Conservation (phyloP, 2,329 filamentous ascomycete genomes). For the Remersonia thermophila region DNA sequence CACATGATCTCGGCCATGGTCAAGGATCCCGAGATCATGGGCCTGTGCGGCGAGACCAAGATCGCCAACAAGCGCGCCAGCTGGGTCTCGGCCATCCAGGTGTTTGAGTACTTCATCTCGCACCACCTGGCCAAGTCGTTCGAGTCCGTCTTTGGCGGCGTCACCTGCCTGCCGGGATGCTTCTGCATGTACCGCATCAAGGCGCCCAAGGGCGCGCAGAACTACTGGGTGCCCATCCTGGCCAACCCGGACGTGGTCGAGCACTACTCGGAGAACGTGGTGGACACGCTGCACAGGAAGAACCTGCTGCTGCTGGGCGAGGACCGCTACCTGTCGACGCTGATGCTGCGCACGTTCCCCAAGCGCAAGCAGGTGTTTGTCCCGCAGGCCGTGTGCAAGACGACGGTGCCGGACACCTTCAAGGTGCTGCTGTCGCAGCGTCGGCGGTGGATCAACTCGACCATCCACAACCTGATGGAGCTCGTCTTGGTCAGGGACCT, state of each 20-base stretch:
- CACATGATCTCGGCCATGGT: conserved; percentile 99
- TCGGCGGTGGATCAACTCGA: conserved; percentile 98
- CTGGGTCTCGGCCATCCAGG: conserved; percentile 97
- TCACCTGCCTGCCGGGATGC: conserved; percentile 94
- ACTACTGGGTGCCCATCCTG: conserved; percentile 98
- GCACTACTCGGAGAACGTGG: conserved; percentile 98
- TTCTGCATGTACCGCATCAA: conserved; percentile 99
- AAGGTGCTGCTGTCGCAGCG: conserved; percentile 86
- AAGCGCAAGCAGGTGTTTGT: conserved; percentile 99
- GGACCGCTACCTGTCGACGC: conserved; percentile 87
- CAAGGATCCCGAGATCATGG: conserved; percentile 98
- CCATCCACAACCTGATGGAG: conserved; percentile 97
- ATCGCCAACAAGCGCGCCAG: conserved; percentile 94
- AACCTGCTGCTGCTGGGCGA: conserved; percentile 84
- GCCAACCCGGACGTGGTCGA: conserved; percentile 98
- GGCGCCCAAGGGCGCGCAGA: conserved; percentile 92
- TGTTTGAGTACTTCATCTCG: conserved; percentile 99
- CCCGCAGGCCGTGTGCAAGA: conserved; percentile 97
- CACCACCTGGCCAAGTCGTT: conserved; percentile 96
- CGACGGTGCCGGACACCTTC: conserved; percentile 86
- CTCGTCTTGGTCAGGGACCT: conserved; percentile 88
- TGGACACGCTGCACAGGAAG: conserved; percentile 97
- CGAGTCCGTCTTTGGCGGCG: conserved; percentile 96
- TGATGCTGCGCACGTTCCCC: conserved; percentile 97
- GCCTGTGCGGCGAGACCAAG: conserved; percentile 96